Evolutionary conservation across 2,329 filamentous ascomycete species (phyloP).

Genomic region (Penicillium sp.): DNA sequence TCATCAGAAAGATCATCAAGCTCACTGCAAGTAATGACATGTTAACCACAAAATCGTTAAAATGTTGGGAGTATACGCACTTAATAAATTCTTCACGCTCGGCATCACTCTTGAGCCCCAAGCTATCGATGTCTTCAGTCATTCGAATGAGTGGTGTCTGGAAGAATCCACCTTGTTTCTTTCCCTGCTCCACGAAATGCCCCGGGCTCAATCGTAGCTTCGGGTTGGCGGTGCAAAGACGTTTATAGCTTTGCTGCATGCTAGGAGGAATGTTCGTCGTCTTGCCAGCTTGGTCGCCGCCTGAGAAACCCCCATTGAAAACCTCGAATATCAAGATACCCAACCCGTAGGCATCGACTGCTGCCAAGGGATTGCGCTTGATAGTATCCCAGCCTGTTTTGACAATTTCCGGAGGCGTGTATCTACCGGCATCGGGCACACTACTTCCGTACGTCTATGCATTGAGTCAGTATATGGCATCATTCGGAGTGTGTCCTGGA

Average conservation of each 20-base stretch:
- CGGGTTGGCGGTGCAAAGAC: constrained; percentile 82
- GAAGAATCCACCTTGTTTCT: constrained; percentile 80
- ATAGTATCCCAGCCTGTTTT: constrained; percentile 89
- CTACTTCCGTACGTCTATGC: constrained; percentile 77
- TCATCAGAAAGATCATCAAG: constrained; percentile 86
- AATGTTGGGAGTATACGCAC: constrained; percentile 43
- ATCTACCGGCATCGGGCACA: constrained; percentile 79
- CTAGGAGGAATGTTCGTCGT: constrained; percentile 80
- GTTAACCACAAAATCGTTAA: neutral
- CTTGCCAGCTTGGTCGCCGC: constrained; percentile 76
- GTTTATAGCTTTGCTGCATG: constrained; percentile 90
- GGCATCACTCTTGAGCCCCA: constrained; percentile 80
- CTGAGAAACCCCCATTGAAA: constrained; percentile 81
- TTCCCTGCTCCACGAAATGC: constrained; percentile 87
- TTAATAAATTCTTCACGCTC: constrained; percentile 84
- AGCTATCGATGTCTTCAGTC: constrained; percentile 86
- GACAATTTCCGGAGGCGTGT: constrained; percentile 81
- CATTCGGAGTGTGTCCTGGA: neutral
- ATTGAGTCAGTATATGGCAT: constrained; percentile 20
- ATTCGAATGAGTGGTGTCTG: constrained; percentile 89
- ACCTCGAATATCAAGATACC: constrained; percentile 84
- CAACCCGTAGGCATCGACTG: constrained; percentile 84
- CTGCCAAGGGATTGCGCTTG: constrained; percentile 76
- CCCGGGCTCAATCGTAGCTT: constrained; percentile 81
- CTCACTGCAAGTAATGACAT: constrained; percentile 53